Evolutionary conservation across 345 rosid genomes (phyloP), one percentile per base, ranked within the genome.

Genomic region (Dimocarpus longan): DNA sequence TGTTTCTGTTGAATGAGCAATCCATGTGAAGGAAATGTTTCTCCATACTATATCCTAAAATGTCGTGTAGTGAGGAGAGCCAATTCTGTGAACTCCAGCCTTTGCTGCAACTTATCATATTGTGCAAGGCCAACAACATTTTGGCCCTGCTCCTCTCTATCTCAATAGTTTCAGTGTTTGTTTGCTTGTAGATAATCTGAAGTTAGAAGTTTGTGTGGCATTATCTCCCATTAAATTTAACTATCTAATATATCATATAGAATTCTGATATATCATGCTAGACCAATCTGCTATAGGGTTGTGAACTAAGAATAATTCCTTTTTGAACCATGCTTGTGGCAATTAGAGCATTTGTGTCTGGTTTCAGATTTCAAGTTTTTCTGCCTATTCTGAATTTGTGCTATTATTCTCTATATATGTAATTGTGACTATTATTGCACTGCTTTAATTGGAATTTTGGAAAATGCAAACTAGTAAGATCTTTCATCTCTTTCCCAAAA

Each of bases 181-280:
- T 54, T 39, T 22, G 3, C 59, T 56, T 56, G 24, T 56, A 24
- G 19, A 32, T 52, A n/a, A 1, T 57, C 77, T 22, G 11, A 24
- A n/a, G 21, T 19, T 1, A n/a, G 66, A 56, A 39, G 39, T 57
- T 69, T n/a, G 64, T 18, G 59, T 50, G 50, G 6, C 44, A 54
- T 32, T 71, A 57, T 57, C 50, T 73, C 16, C 37, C 8, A 10
- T 1, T 56, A 73, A 57, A 16, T 73, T 39, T 13, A 1, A n/a
- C 39, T 72, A 6, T 57, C 24, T 37, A 44, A 56, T 54, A 57
- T 11, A 54, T 21, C 16, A 11, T 10, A 39, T 73, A 15, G 52
- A 32, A 52, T n/a, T 56, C 40, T 52, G 52, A 57, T 57, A 52
- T 52, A 71, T 28, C 15, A 71, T 28, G 75, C 75, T 39, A 57